Percentiles rank a stretch among this genome's conserved stretches.
phyloP scores from a whole-genome alignment of 2,329 filamentous ascomycete species.

The Trichocomaceae sp. region DNA sequence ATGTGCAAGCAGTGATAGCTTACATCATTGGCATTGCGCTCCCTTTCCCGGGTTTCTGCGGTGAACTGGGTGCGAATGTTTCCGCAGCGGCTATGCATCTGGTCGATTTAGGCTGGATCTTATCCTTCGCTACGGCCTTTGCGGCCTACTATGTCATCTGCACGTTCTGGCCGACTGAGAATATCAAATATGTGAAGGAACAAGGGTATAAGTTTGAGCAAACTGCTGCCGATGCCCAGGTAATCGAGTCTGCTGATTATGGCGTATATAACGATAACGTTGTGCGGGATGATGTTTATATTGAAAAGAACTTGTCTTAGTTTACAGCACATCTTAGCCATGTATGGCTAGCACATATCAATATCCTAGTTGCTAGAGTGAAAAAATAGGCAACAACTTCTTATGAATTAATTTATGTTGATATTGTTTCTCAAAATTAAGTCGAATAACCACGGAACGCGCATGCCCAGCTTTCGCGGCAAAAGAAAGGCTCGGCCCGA shows the following conservation, averaged over 20 bases:
- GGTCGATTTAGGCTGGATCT: constrained; percentile 30
- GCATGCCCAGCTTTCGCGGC: background rate
- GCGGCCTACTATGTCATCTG: constrained; percentile 31
- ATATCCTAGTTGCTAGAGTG: background rate
- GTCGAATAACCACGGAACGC: background rate
- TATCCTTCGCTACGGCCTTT: constrained; percentile 28
- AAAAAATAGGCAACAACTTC: background rate
- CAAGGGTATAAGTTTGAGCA: constrained; percentile 23
- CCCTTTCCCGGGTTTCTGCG: constrained; percentile 31
- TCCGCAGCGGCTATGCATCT: constrained; percentile 25
- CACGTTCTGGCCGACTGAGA: constrained; percentile 33
- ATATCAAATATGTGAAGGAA: constrained; percentile 30
- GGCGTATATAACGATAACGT: background rate
- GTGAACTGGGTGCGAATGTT: constrained; percentile 27
- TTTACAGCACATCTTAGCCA: background rate
- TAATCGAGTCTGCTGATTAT: background rate
- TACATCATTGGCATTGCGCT: constrained; percentile 29
- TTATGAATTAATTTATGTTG: background rate
- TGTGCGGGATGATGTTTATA: constrained; percentile 2
- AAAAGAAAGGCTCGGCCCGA: background rate
- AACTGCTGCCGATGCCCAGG: background rate
- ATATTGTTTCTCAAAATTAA: background rate
- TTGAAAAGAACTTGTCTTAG: constrained; percentile 8
- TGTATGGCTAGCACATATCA: background rate
- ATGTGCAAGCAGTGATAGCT: constrained; percentile 30